Conservation (phyloP, 2,329 filamentous ascomycete genomes). For the Didymella segeticola region DNA sequence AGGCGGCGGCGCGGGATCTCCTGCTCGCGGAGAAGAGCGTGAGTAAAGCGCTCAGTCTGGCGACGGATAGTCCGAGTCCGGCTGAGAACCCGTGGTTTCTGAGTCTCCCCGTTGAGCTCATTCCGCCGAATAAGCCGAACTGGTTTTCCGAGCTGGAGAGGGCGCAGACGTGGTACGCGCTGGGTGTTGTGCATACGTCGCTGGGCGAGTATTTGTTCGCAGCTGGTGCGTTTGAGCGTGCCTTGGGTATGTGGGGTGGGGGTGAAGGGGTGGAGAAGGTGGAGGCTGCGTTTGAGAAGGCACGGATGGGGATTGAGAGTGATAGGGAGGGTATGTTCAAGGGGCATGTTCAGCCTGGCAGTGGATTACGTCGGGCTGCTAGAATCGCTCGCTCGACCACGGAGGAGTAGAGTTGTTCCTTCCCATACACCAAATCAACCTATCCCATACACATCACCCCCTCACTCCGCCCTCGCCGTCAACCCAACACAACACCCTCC, state of each 20-base stretch:
- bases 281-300: conserved; percentile 34
- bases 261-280: conserved; percentile 22
- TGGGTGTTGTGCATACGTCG: conserved; percentile 36
- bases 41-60: conserved; percentile 34
- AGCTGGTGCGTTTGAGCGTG: conserved; percentile 43
- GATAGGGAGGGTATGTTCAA: conserved; percentile 35
- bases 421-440: not conserved
- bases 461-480: not conserved
- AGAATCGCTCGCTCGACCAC: conserved; percentile 15
- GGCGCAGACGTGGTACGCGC: conserved; percentile 39
- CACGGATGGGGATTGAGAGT: conserved; percentile 38
- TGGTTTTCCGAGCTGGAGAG: conserved; percentile 40
- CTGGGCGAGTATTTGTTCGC: conserved; percentile 44
- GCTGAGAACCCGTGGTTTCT: conserved; percentile 39
- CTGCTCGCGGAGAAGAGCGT: conserved; percentile 33
- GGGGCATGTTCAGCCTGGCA: conserved; percentile 33
- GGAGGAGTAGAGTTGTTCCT: not conserved
- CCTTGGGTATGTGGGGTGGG: conserved; percentile 26
- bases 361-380: conserved; percentile 31
- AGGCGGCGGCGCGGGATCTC: conserved; percentile 26
- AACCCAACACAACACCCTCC: conserved; percentile 29
- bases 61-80: conserved; percentile 37
- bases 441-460: not conserved
- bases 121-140: conserved; percentile 38
- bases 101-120: conserved; percentile 38